A percentile compares a stretch with the other conserved stretches of the same genome.
Evolutionary conservation across 176 grass and related monocot genomes (phyloP).

Genomic region (Elymus sibiricus): DNA sequence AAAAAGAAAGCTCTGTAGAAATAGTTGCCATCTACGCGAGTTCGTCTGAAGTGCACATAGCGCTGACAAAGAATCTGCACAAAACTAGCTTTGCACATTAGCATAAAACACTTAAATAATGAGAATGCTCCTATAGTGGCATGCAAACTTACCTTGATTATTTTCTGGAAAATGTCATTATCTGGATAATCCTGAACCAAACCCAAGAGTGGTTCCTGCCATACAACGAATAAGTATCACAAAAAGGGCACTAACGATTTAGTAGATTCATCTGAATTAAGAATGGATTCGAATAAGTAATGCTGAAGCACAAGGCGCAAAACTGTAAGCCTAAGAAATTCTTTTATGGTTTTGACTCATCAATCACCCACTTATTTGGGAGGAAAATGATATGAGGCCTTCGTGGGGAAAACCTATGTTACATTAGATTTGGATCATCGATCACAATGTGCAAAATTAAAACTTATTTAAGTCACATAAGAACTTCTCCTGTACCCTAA

Average conservation of each 20-base stretch:
- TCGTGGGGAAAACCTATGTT: not conserved
- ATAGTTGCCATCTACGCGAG: not conserved
- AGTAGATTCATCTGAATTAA: not conserved
- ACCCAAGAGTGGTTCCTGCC: not conserved
- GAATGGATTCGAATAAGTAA: not conserved
- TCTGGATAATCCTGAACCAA: not conserved
- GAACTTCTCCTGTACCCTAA: not conserved
- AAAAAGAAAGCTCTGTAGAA: slow-evolving; percentile 31
- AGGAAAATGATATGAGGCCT: not conserved
- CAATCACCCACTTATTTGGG: not conserved
- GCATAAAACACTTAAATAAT: too few species aligned
- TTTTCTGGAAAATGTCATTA: not conserved
- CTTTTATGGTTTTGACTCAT: not conserved
- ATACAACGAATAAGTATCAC: not conserved
- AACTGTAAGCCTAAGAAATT: not conserved
- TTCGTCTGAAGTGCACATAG: slow-evolving; percentile 14
- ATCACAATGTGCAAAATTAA: not conserved
- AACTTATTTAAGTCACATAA: not conserved
- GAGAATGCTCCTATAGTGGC: not conserved
- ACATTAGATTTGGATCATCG: not conserved
- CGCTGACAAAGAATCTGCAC: slow-evolving; percentile 5
- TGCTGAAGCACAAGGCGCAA: not conserved
- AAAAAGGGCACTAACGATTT: not conserved
- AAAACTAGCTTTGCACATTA: not conserved
- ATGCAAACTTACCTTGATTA: slow-evolving; percentile 20